phyloP scores from a whole-genome alignment of 2,329 filamentous ascomycete genomes.

The Fusarium citri region DNA sequence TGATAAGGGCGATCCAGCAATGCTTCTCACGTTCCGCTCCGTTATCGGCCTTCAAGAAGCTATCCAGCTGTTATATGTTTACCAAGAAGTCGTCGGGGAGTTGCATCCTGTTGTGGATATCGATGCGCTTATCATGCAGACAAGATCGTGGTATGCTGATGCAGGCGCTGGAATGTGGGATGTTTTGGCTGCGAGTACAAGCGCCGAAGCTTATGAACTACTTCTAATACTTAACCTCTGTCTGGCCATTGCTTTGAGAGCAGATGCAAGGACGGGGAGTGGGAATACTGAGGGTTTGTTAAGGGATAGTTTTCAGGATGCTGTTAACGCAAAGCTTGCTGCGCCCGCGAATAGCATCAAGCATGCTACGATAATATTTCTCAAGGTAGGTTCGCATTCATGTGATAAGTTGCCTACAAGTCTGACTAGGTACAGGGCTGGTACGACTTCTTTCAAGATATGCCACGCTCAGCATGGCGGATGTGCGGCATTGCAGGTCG shows the following conservation, averaged over 20 bases:
- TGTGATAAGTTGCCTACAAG: rapidly evolving
- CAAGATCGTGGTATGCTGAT: constrained; percentile 22
- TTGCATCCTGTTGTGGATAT: constrained; percentile 30
- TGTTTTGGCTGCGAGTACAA: constrained; percentile 13
- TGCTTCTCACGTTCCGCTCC: constrained; percentile 25
- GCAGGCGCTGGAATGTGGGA: constrained; percentile 21
- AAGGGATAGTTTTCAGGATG: constrained; percentile 28
- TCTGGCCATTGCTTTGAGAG: constrained; percentile 18
- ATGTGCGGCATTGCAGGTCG: constrained; percentile 46
- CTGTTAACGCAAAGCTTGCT: constrained; percentile 29
- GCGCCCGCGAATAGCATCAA: constrained; percentile 28
- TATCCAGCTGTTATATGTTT: constrained; percentile 17
- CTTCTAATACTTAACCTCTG: constrained; percentile 24
- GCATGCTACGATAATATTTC: constrained; percentile 23
- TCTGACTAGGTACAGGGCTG: constrained; percentile 5
- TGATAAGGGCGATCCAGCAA: constrained; percentile 21
- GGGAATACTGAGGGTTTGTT: constrained; percentile 13
- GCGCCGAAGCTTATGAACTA: constrained; percentile 13
- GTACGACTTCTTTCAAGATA: constrained; percentile 45
- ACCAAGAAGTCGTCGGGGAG: constrained; percentile 27
- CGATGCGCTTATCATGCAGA: constrained; percentile 12
- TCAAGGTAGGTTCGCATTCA: constrained; percentile 1
- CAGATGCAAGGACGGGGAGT: constrained; percentile 5
- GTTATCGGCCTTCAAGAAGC: constrained; percentile 20
- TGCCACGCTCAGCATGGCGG: constrained; percentile 42